phyloP scores from a whole-genome alignment of 2,329 filamentous ascomycete species.

The Colletotrichum sp. region DNA sequence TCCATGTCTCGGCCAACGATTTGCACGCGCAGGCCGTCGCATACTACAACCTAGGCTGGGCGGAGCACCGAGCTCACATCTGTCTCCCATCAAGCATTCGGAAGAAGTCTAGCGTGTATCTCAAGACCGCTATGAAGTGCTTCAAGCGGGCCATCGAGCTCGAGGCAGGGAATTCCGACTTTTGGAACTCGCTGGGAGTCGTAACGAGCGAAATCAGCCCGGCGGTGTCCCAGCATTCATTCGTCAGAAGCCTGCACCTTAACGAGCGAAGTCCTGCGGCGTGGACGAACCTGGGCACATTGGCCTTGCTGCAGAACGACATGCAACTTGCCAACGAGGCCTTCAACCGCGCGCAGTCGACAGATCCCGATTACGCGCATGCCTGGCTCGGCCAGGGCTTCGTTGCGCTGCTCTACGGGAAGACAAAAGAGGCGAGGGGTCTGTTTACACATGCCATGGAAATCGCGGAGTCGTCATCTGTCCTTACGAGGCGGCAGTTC shows the following conservation, averaged over 20 bases:
- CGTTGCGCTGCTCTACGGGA: slow-evolving; percentile 78
- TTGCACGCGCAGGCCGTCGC: slow-evolving; percentile 91
- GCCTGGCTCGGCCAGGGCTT: slow-evolving; percentile 95
- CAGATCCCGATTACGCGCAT: slow-evolving; percentile 90
- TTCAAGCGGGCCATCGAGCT: slow-evolving; percentile 97
- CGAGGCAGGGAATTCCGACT: slow-evolving; percentile 91
- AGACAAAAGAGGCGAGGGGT: slow-evolving; percentile 77
- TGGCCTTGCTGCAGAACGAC: slow-evolving; percentile 87
- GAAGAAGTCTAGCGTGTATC: slow-evolving; percentile 69
- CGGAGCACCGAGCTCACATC: slow-evolving; percentile 81
- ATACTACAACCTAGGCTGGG: slow-evolving; percentile 96
- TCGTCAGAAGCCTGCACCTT: slow-evolving; percentile 89
- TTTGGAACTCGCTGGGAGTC: slow-evolving; percentile 96
- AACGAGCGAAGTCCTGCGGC: slow-evolving; percentile 85
- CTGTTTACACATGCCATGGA: slow-evolving; percentile 96
- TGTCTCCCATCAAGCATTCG: slow-evolving; percentile 60
- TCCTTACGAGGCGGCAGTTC: slow-evolving; percentile 79
- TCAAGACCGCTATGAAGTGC: slow-evolving; percentile 83
- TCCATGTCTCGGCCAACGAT: slow-evolving; percentile 75
- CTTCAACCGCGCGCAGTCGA: slow-evolving; percentile 90
- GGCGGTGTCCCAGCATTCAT: slow-evolving; percentile 88
- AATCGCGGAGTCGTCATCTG: slow-evolving; percentile 79
- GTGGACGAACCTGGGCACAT: slow-evolving; percentile 90
- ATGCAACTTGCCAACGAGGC: slow-evolving; percentile 85
- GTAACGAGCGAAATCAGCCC: slow-evolving; percentile 87